Evolutionary conservation across 352 stramenopile species (phyloP), one percentile per base, ranked within the genome.

Genomic region (Phytophthora pisi): DNA sequence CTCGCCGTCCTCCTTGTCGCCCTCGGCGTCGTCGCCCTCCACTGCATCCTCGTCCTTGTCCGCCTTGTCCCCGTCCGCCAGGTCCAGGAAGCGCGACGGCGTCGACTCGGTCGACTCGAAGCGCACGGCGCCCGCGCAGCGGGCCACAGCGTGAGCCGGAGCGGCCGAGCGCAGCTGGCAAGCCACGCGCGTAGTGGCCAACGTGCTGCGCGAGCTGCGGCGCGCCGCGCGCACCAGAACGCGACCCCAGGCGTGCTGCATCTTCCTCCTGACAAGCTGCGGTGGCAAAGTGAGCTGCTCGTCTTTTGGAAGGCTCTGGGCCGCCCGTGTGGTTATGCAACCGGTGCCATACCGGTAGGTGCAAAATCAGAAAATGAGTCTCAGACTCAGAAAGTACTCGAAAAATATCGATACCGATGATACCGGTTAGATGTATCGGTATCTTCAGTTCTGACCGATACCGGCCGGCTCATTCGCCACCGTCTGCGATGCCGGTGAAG

Each of bases 71-170:
- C 89, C 75, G 57, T 93, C 78, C 54, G 77, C 84, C 64, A 95
- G 74, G 31, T 74, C 90, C 66, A 91, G 57, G 69, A 95, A 95
- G 23, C 87, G 84, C 64, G 86, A 95, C 65, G 83, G 60, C 51
- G 51, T 68, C 31, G 71, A 72, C 46, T 73, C 62, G 5, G 42
- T 61, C 6, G 70, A 74, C 36, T 64, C 52, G 49, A 74, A 78
- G 66, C 71, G 71, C 24, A 64, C 54, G 7, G 46, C 52, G 18
- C 38, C 64, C 15, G 10, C 34, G 36, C 52, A 52, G 18, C 47
- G 60, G 11, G 56, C 46, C 23, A 64, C 38, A 2, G 51, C 23
- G 7, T 26, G 42, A 30, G 6, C 28, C 43, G 57, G 61, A 10
- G 65, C 53, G 15, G 38, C 49, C 13, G 46, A 40, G 5, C 47